These are phyloP conservation scores for Beta lomatogona DNA, from an alignment of 179 eudicot species.

Conservation along the genomic window DNA sequence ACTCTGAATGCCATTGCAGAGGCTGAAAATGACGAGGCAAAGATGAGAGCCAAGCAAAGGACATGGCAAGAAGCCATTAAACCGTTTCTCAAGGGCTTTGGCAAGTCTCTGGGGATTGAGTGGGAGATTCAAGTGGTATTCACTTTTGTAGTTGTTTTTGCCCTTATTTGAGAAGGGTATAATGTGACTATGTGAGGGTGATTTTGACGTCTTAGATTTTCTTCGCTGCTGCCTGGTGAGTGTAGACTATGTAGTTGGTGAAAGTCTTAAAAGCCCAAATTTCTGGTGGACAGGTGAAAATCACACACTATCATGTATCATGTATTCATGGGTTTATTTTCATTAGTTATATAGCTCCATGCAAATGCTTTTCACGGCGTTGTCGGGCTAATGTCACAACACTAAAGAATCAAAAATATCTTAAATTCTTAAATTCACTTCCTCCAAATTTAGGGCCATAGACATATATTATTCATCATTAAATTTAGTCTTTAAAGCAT, in stretches of 20 bases:
- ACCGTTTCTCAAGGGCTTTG: not conserved
- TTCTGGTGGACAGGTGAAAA: not conserved
- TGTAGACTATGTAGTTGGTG: constrained; percentile 11
- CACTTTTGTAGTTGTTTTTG: not conserved
- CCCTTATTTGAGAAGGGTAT: not conserved
- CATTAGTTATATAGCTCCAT: not conserved
- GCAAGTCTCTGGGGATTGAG: not conserved
- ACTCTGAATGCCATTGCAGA: not conserved
- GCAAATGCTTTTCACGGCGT: not conserved
- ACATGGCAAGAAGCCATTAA: constrained; percentile 18
- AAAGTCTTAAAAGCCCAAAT: constrained; percentile 11
- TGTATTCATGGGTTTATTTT: not conserved
- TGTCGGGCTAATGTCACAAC: too few relatives aligned
- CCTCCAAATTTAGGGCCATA: too few relatives aligned
- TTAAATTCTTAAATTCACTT: too few relatives aligned
- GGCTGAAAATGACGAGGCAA: constrained; percentile 1
- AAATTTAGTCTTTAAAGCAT: too few relatives aligned
- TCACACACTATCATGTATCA: not conserved
- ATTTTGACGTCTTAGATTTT: not conserved
- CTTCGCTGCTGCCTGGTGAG: not conserved
- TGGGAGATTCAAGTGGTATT: not conserved
- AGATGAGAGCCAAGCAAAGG: constrained; percentile 14
- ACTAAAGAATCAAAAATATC: too few relatives aligned
- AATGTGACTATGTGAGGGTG: too few relatives aligned
- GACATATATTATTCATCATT: too few relatives aligned